These are phyloP conservation scores for Trichaptum fuscoviolaceum DNA, from an alignment of 768 basidiomycete species.

Conservation along the genomic window DNA sequence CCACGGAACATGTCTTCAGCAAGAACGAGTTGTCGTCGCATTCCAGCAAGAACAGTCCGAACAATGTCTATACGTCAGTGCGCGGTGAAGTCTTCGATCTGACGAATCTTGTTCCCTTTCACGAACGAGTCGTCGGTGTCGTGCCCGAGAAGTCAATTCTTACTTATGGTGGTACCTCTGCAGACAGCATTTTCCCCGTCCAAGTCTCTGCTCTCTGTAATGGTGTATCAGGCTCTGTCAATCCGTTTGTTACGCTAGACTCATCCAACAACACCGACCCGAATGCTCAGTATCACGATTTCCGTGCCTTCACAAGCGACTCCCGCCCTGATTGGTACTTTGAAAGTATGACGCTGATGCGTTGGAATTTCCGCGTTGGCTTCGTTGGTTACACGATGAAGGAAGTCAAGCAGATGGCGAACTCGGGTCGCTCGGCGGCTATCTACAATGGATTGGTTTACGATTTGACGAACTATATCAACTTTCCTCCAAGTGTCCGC, in stretches of 20 bases:
- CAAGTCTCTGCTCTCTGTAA: conserved; percentile 95
- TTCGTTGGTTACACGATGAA: conserved; percentile 81
- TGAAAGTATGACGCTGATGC: conserved; percentile 89
- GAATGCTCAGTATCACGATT: conserved; percentile 90
- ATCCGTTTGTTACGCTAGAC: conserved; percentile 75
- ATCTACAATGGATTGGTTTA: conserved; percentile 86
- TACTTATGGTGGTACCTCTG: conserved; percentile 75
- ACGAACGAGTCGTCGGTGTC: conserved; percentile 64
- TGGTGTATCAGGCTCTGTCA: conserved; percentile 74
- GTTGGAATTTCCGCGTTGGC: conserved; percentile 82
- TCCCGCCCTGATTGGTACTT: conserved; percentile 98
- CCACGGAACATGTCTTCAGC: conserved; percentile 89
- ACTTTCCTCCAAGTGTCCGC: conserved; percentile 52
- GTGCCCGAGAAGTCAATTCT: conserved; percentile 70
- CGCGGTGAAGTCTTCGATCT: conserved; percentile 96
- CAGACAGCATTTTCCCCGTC: conserved; percentile 85
- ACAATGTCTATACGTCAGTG: conserved; percentile 76
- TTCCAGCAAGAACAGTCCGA: conserved; percentile 54
- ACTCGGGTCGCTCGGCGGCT: conserved; percentile 58
- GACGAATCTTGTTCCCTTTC: conserved; percentile 56
- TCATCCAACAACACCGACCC: conserved; percentile 70
- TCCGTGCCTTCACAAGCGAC: conserved; percentile 84
- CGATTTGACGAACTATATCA: conserved; percentile 79
- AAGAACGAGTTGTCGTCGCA: conserved; percentile 69
- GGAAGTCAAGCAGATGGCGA: conserved; percentile 69